Conservation (phyloP, 371 early-diverging fungal species). For the Apophysomyces trapeziformis region DNA sequence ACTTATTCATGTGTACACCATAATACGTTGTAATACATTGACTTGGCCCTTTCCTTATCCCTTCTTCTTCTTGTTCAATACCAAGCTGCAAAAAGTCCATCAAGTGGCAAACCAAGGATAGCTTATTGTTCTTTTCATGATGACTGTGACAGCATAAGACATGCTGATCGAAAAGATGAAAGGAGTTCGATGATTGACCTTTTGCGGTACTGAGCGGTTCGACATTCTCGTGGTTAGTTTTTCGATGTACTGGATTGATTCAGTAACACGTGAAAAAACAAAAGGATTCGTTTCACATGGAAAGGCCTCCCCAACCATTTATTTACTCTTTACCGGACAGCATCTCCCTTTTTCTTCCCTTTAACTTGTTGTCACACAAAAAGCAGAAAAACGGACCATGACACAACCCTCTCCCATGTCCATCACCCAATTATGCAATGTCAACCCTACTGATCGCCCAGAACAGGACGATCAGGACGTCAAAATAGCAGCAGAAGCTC, state of each 20-base stretch:
- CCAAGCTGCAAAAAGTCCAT: too few relatives aligned
- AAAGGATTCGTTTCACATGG: constrained; percentile 11
- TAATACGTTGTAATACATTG: background rate
- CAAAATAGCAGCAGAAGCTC: constrained; percentile 64
- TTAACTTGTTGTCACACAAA: constrained; percentile 5
- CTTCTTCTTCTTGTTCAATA: background rate
- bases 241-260: background rate
- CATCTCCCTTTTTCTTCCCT: constrained; percentile 11
- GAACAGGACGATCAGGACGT: constrained; percentile 54
- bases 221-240: constrained; percentile 4
- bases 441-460: constrained; percentile 11
- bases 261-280: constrained; percentile 10
- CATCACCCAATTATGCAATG: constrained; percentile 36
- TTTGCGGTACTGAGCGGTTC: background rate
- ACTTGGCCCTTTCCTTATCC: background rate
- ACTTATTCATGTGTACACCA: too few relatives aligned
- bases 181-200: background rate
- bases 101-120: too few relatives aligned
- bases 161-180: background rate
- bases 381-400: constrained; percentile 12
- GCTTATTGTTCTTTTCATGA: background rate
- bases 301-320: constrained; percentile 14
- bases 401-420: constrained; percentile 38
- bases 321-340: constrained; percentile 10
- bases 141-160: background rate